phyloP scores from a whole-genome alignment of 768 basidiomycete species.

The Cystobasidium onofrii region DNA sequence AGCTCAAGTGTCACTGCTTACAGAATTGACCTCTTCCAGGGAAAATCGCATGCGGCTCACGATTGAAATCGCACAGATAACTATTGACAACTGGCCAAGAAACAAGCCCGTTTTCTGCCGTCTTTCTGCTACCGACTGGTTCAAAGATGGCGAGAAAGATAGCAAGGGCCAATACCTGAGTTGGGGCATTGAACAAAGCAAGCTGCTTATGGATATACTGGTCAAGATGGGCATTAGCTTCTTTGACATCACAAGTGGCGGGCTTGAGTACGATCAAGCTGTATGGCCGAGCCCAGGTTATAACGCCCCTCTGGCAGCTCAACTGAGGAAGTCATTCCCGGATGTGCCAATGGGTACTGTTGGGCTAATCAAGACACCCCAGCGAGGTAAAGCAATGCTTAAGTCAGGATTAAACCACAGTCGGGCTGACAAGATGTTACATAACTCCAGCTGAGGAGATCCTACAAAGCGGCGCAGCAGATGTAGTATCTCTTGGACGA shows the following conservation, averaged over 20 bases:
- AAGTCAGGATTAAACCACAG: constrained; percentile 49
- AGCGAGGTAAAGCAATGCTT: neutral
- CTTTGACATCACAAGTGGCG: constrained; percentile 62
- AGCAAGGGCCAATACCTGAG: constrained; percentile 55
- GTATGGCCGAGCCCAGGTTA: constrained; percentile 55
- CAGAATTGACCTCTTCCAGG: neutral
- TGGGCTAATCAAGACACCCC: neutral
- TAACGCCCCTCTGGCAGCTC: constrained; percentile 64
- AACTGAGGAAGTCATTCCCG: constrained; percentile 54
- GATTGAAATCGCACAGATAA: constrained; percentile 53
- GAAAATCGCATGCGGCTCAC: constrained; percentile 66
- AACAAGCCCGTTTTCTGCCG: constrained; percentile 64
- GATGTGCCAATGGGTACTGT: constrained; percentile 7
- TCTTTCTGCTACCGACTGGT: constrained; percentile 62
- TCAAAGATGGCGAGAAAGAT: constrained; percentile 54
- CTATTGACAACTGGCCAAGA: constrained; percentile 55
- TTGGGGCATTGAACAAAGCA: constrained; percentile 74
- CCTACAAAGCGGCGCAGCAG: constrained; percentile 55
- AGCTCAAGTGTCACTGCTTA: neutral
- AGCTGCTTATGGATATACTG: constrained; percentile 49
- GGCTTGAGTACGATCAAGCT: constrained; percentile 58
- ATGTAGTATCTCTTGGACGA: constrained; percentile 50
- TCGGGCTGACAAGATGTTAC: constrained; percentile 66
- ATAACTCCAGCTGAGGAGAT: constrained; percentile 46
- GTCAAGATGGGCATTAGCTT: constrained; percentile 60